phyloP scores from a whole-genome alignment of 768 basidiomycete genomes.

The Butyriboletus loyo region DNA sequence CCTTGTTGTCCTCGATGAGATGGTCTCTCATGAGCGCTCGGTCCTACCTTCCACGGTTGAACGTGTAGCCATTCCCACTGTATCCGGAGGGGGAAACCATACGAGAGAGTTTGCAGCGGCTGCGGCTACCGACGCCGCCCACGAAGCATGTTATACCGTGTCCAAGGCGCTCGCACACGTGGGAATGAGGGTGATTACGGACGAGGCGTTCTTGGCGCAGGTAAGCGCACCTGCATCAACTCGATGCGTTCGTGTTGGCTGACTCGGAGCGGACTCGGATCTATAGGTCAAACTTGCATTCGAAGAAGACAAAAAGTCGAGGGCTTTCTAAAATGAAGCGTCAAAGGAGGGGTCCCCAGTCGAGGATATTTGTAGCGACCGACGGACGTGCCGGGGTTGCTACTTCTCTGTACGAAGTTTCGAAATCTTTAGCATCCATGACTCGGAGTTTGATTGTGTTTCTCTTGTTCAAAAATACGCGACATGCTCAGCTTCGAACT shows the following conservation, averaged over 20 bases:
- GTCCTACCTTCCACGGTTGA: neutral
- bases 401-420: no score
- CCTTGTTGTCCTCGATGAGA: neutral
- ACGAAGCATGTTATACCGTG: constrained; percentile 63
- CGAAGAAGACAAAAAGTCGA: constrained; percentile 39
- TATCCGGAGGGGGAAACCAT: constrained; percentile 72
- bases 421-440: no score
- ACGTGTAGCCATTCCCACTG: constrained; percentile 68
- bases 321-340: constrained; percentile 2
- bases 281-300: constrained; percentile 48
- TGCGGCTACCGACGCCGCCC: constrained; percentile 58
- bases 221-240: constrained; percentile 30
- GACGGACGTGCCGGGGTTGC: no score
- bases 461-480: no score
- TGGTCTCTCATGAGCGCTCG: neutral
- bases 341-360: no score
- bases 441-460: no score
- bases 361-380: no score
- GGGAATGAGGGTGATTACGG: constrained; percentile 67
- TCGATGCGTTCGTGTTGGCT: neutral
- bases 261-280: neutral
- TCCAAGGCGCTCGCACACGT: constrained; percentile 70
- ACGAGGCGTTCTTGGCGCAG: constrained; percentile 58
- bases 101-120: constrained; percentile 65
- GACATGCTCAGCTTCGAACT: no score